phyloP scores from a whole-genome alignment of 31 red algal genomes.

The Odonthalia washingtoniensis region DNA sequence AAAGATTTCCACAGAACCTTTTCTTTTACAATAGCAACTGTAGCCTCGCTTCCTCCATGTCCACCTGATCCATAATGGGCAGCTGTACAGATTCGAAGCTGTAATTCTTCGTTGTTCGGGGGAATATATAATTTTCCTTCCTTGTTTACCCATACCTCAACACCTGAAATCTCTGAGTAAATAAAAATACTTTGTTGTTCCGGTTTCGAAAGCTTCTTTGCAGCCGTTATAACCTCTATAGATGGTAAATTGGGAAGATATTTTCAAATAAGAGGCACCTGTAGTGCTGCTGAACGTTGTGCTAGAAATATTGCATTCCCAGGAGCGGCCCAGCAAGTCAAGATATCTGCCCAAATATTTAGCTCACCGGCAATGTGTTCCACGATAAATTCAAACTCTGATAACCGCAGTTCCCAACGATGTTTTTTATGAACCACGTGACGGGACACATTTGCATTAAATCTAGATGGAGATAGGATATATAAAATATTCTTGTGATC shows the following conservation, averaged over 20 bases:
- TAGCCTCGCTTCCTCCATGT: constrained; percentile 18
- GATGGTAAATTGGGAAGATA: constrained; percentile 51
- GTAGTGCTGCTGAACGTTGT: constrained; percentile 2
- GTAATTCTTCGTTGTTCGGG: constrained; percentile 17
- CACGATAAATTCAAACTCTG: constrained; percentile 45
- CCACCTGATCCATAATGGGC: constrained; percentile 32
- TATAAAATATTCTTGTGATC: constrained; percentile 61
- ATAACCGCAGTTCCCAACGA: constrained; percentile 29
- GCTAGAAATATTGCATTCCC: constrained; percentile 16
- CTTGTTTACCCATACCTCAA: background rate
- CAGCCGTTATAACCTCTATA: constrained; percentile 9
- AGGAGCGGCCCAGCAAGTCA: constrained; percentile 28
- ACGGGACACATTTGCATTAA: constrained; percentile 35
- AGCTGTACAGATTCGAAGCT: constrained; percentile 8
- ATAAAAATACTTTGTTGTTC: background rate
- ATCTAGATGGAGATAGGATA: constrained; percentile 30
- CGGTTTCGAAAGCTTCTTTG: constrained; percentile 1
- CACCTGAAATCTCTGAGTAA: no score
- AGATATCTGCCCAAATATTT: constrained; percentile 51
- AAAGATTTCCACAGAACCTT: constrained; percentile 35
- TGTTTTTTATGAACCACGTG: constrained; percentile 47
- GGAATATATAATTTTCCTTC: constrained; percentile 32
- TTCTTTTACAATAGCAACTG: constrained; percentile 22
- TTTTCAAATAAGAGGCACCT: constrained; percentile 28
- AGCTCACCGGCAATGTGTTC: constrained; percentile 43